Conservation (phyloP, 2,329 filamentous ascomycete species). For the Fusarium drepaniforme region DNA sequence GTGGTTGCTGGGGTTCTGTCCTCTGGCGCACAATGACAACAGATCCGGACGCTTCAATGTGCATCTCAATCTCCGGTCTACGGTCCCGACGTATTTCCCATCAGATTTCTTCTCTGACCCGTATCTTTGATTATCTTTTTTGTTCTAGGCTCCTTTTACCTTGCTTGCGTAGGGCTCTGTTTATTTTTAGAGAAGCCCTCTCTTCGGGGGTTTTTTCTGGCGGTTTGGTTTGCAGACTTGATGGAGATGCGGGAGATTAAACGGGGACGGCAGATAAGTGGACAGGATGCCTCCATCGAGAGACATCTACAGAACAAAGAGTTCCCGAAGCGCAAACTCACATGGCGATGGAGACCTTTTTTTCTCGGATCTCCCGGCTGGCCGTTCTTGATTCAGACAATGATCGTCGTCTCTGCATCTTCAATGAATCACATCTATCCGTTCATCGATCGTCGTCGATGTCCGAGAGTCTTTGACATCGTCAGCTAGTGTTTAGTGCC, state of each 20-base stretch:
- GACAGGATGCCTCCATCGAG: not conserved
- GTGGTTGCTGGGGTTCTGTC: not conserved
- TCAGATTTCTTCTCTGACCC: not conserved
- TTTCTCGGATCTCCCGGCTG: slow-evolving; percentile 4
- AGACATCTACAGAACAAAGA: not conserved
- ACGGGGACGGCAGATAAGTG: not conserved
- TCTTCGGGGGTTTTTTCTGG: not conserved
- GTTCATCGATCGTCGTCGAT: slow-evolving; percentile 21
- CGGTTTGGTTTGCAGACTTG: not conserved
- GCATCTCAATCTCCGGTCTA: slow-evolving; percentile 9
- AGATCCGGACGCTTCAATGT: not conserved
- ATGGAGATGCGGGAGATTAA: slow-evolving; percentile 17
- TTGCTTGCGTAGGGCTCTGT: slow-evolving; percentile 1
- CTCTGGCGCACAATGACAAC: not conserved
- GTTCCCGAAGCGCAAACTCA: not conserved
- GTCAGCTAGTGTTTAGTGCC: not conserved
- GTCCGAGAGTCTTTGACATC: slow-evolving; percentile 1
- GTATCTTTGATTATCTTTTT: not conserved
- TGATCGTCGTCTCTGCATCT: slow-evolving; percentile 15
- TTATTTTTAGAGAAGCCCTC: slow-evolving; percentile 22
- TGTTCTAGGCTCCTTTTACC: not conserved
- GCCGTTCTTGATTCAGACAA: slow-evolving; percentile 1
- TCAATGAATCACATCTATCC: not conserved
- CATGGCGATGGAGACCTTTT: not conserved
- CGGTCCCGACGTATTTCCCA: not conserved